Evolutionary conservation across 2,329 filamentous ascomycete species (phyloP).

Genomic region (Karstenula rhodostoma): DNA sequence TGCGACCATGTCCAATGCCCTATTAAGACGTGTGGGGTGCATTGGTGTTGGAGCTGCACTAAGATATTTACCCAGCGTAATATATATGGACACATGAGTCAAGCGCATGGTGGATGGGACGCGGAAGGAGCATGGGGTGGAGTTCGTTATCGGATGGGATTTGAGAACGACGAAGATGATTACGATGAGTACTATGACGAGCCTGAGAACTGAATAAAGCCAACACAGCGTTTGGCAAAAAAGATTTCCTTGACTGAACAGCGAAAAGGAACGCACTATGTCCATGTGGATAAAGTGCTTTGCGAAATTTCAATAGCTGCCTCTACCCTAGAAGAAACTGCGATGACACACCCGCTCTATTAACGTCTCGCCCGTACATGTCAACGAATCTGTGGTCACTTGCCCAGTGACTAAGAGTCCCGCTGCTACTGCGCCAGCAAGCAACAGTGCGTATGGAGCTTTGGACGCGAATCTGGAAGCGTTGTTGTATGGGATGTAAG

Average conservation of each 20-base stretch:
- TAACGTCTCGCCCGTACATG: neutral
- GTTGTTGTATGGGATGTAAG: too few relatives aligned
- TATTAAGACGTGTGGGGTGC: conserved; percentile 43
- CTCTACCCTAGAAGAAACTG: neutral
- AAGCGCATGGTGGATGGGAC: conserved; percentile 18
- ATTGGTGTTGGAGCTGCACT: conserved; percentile 56
- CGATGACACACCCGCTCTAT: neutral
- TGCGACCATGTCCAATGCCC: conserved; percentile 48
- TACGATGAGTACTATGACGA: conserved; percentile 4
- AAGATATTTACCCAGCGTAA: conserved; percentile 26
- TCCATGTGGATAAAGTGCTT: too few relatives aligned
- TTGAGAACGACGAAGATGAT: conserved; percentile 3
- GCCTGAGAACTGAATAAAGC: neutral
- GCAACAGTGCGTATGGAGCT: neutral
- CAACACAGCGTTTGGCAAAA: too few relatives aligned
- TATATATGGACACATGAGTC: conserved; percentile 53
- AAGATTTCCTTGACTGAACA: too few relatives aligned
- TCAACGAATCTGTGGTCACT: neutral
- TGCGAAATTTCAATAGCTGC: too few relatives aligned
- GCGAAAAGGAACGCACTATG: too few relatives aligned
- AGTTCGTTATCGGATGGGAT: neutral
- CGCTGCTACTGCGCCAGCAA: neutral
- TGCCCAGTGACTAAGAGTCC: neutral
- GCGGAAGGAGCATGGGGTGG: neutral
- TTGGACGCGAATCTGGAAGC: too few relatives aligned